Percentiles rank a stretch among this genome's conserved stretches.
Evolutionary conservation across 228 moss, liverwort and hornwort genomes (phyloP).

Genomic region (Sphagnum magellanicum): DNA sequence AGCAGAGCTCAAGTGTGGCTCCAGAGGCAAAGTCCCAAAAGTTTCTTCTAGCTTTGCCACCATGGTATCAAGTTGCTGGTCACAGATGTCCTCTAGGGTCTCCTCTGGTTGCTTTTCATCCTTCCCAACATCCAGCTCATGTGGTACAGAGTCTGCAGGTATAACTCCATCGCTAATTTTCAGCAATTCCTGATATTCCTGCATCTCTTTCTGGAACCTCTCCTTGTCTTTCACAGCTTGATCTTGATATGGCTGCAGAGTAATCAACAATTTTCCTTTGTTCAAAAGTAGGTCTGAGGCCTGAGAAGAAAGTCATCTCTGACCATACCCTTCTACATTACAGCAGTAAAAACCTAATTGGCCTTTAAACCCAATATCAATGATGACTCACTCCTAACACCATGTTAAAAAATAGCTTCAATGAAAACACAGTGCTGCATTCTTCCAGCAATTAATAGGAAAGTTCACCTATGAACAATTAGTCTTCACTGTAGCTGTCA

Average conservation of each 20-base stretch:
- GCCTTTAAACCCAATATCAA: too few species aligned
- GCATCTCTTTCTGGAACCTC: slow-evolving; percentile 69
- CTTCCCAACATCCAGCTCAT: slow-evolving; percentile 2
- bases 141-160: slow-evolving; percentile 2
- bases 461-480: too few species aligned
- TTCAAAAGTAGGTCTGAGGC: too few species aligned
- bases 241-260: slow-evolving; percentile 90
- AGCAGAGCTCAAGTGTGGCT: slow-evolving; percentile 1
- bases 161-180: slow-evolving; percentile 12
- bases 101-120: slow-evolving; percentile 10
- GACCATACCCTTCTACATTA: too few species aligned
- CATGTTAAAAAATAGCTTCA: background rate
- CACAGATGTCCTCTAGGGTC: slow-evolving; percentile 4
- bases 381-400: background rate
- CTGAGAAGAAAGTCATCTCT: too few species aligned
- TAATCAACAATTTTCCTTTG: too few species aligned
- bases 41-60: slow-evolving; percentile 11
- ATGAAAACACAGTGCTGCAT: background rate
- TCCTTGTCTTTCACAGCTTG: slow-evolving; percentile 97
- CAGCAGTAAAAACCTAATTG: too few species aligned
- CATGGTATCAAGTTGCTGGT: slow-evolving; percentile 2
- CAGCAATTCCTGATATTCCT: slow-evolving; percentile 55
- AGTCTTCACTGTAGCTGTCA: too few species aligned
- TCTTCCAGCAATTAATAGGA: background rate
- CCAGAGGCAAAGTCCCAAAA: background rate